These are phyloP conservation scores for Naegleria fowleri DNA, from an alignment of 208 protist species.

Conservation along the genomic window DNA sequence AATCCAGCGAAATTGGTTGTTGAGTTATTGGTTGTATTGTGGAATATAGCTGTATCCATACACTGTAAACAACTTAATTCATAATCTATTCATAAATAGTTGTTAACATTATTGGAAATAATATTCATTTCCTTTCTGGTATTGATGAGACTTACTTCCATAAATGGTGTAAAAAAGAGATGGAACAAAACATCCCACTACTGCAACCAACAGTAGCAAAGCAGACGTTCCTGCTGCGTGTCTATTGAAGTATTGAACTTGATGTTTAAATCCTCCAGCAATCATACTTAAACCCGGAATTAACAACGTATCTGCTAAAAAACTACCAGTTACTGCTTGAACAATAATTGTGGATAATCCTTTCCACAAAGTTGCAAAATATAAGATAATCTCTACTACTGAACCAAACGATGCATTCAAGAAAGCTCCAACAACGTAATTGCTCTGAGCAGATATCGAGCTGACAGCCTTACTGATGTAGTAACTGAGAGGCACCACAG, in stretches of 20 bases:
- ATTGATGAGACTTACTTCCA: conserved; percentile 40
- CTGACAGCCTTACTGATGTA: conserved; percentile 44
- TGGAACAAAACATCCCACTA: conserved; percentile 51
- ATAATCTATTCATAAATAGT: background rate
- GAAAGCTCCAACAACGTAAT: conserved; percentile 54
- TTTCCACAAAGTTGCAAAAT: conserved; percentile 32
- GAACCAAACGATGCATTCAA: conserved; percentile 59
- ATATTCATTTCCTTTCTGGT: background rate
- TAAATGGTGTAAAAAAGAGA: conserved; percentile 55
- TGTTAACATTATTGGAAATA: too few species aligned
- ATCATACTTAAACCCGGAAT: conserved; percentile 56
- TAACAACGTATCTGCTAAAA: conserved; percentile 47
- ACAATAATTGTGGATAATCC: conserved; percentile 12
- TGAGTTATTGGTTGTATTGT: background rate
- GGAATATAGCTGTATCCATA: background rate
- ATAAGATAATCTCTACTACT: conserved; percentile 57
- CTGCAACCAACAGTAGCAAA: conserved; percentile 48
- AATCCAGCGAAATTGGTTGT: background rate
- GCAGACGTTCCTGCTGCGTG: conserved; percentile 47
- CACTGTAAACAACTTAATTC: background rate
- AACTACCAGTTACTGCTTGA: conserved; percentile 42
- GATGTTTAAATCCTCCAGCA: conserved; percentile 53
- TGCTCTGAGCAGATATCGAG: conserved; percentile 50
- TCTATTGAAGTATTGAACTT: conserved; percentile 54
- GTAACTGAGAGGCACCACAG: conserved; percentile 54